Conservation (phyloP, 768 basidiomycete genomes). For the Lactarius sp. region DNA sequence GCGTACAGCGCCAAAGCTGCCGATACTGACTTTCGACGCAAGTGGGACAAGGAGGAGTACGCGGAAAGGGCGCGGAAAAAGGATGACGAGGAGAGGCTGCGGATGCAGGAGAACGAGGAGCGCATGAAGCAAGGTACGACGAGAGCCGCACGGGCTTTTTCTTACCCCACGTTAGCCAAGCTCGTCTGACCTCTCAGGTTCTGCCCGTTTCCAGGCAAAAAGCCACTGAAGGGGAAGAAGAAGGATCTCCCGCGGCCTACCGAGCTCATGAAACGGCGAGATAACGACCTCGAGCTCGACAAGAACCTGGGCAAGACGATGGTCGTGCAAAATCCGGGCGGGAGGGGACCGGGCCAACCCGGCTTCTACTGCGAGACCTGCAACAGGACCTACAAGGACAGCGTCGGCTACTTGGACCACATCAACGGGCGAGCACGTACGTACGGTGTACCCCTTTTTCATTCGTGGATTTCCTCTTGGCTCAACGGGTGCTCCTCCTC, state of each 20-base stretch:
- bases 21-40: conserved; percentile 33
- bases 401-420: conserved; percentile 90
- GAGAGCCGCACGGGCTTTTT: conserved; percentile 9
- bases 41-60: conserved; percentile 47
- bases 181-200: background rate
- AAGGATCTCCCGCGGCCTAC: conserved; percentile 91
- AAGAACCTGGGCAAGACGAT: conserved; percentile 95
- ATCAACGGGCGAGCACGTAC: conserved; percentile 89
- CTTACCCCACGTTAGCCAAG: too few species aligned
- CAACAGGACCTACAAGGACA: conserved; percentile 89
- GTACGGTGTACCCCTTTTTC: conserved; percentile 34
- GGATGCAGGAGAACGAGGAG: conserved; percentile 37
- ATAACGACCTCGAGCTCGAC: conserved; percentile 79
- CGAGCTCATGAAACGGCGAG: conserved; percentile 87
- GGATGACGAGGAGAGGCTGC: conserved; percentile 36
- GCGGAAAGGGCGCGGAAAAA: conserved; percentile 40
- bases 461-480: background rate
- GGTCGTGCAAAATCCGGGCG: conserved; percentile 82
- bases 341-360: conserved; percentile 82
- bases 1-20: conserved; percentile 24
- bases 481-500: too few species aligned
- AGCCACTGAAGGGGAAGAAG: conserved; percentile 60
- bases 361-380: conserved; percentile 95
- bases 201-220: conserved; percentile 57
- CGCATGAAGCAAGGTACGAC: conserved; percentile 71